Base-by-base conservation (phyloP, 2,329 filamentous ascomycete genomes). In the Aspergillus udagawae region DNA sequence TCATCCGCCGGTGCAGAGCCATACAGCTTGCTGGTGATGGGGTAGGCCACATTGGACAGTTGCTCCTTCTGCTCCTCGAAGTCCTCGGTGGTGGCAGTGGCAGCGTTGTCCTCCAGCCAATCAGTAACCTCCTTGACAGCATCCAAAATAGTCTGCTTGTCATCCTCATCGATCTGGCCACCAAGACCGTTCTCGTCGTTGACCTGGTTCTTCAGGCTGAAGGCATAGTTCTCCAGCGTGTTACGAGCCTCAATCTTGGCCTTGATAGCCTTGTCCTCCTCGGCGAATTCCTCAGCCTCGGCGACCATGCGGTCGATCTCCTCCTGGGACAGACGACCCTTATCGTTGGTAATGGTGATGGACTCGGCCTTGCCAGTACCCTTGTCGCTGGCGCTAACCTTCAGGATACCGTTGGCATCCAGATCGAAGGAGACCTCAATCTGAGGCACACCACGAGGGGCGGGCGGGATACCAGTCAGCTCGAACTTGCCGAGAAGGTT, bases 61-160 rank as follows among this genome's bases (percentile, higher is more conserved):
- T 97, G 97, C 89, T 99, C 93, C 84, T 95, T 96, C 84, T 97
- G 93, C 86, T 99, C 94, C 79, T 97, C 92, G 70, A 97, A 97
- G 82, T 97, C 94, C 82, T 97, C 93, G 59, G 91, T 83, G 66
- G 83, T 86, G 63, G 94, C 94, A 53, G 89, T 88, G 65, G 88
- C 86, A 65, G 86, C 90, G 80, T 97, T 95, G 85, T 96, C 91
- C 69, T 97, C 92, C 59, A 99, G 88, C 94, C 94, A 99, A 77
- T 97, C 92, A 69, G 88, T 88, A 63, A 91, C 83, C 83, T 99
- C 94, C 89, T 97, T 97, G 81, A 99, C 87, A 63, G 94, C 94
- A 66, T 97, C 92, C 64, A 96, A 81, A 69, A 99, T 86, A 70
- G 91, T 87, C 80, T 97, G 92, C 90, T 97, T 97, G 81, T 99